phyloP scores from a whole-genome alignment of 78 protist genomes.

The Isochrysis galbana region DNA sequence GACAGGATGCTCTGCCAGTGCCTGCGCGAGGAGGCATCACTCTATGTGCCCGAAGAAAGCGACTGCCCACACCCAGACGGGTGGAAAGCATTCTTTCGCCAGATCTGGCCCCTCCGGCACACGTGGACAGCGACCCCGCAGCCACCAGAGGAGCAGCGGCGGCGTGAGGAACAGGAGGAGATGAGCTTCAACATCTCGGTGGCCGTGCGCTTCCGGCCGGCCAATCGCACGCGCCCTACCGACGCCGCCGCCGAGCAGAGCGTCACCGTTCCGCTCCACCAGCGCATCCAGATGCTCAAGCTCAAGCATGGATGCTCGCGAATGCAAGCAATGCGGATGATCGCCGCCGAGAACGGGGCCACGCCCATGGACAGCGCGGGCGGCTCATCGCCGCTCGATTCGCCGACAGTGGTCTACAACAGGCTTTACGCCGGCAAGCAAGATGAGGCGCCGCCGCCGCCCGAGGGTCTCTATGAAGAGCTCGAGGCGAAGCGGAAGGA shows the following conservation, averaged over 20 bases:
- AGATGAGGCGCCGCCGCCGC: background rate
- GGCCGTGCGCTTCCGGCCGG: constrained; percentile 10
- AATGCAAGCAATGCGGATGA: background rate
- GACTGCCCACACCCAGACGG: background rate
- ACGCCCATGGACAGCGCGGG: background rate
- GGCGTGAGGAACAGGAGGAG: too few species aligned
- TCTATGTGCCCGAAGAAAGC: background rate
- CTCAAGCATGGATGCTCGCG: background rate
- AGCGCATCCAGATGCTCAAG: constrained; percentile 16
- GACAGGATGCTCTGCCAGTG: background rate
- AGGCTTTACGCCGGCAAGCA: background rate
- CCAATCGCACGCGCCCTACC: background rate
- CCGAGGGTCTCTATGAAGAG: background rate
- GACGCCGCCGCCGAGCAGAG: background rate
- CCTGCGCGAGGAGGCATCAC: background rate
- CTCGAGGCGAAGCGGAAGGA: background rate
- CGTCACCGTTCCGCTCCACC: constrained; percentile 32
- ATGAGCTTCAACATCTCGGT: background rate
- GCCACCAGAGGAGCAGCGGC: background rate
- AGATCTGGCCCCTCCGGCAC: background rate
- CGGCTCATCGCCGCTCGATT: background rate
- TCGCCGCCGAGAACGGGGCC: too few species aligned
- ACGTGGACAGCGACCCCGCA: background rate
- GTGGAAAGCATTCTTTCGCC: background rate
- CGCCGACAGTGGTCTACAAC: background rate